These are phyloP conservation scores for Polygonum maritimum DNA, from an alignment of 148 eudicot species.

Conservation along the genomic window DNA sequence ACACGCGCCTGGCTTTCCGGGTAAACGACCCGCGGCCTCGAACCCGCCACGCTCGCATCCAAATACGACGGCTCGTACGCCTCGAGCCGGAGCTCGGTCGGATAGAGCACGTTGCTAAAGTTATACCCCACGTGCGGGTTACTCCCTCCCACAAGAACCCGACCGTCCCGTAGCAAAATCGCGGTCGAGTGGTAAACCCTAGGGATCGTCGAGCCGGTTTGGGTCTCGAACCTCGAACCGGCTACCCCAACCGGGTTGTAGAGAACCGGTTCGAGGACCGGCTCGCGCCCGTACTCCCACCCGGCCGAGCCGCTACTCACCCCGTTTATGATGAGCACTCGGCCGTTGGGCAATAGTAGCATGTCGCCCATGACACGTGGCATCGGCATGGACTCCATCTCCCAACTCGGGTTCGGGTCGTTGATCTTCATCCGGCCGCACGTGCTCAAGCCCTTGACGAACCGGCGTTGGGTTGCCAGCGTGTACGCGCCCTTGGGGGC, in stretches of 20 bases:
- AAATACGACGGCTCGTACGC: conserved; percentile 56
- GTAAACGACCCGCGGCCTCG: conserved; percentile 38
- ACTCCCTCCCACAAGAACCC: conserved; percentile 79
- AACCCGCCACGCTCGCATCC: conserved; percentile 12
- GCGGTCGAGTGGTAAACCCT: conserved; percentile 84
- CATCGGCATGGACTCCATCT: conserved; percentile 64
- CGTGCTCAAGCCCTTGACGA: conserved; percentile 32
- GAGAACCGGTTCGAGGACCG: conserved; percentile 51
- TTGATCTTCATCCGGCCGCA: conserved; percentile 47
- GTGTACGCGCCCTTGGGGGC: conserved; percentile 36
- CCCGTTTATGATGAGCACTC: conserved; percentile 62
- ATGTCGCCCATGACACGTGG: conserved; percentile 83
- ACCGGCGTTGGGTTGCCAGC: conserved; percentile 19
- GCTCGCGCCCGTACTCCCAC: conserved; percentile 63
- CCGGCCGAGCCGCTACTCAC: conserved; percentile 71
- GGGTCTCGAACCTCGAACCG: conserved; percentile 26
- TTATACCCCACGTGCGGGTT: conserved; percentile 62
- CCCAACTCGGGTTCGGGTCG: conserved; percentile 46
- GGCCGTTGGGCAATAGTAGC: conserved; percentile 62
- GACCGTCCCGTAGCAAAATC: conserved; percentile 50
- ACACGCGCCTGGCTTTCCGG: conserved; percentile 24
- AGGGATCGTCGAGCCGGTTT: conserved; percentile 39
- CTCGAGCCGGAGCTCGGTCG: conserved; percentile 74
- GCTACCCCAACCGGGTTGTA: conserved; percentile 28
- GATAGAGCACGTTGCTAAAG: conserved; percentile 42